A percentile compares a stretch with the other conserved stretches of the same genome.
Conservation (phyloP, 1,284 basidiomycete genomes). For the Papiliotrema nemorosa region DNA sequence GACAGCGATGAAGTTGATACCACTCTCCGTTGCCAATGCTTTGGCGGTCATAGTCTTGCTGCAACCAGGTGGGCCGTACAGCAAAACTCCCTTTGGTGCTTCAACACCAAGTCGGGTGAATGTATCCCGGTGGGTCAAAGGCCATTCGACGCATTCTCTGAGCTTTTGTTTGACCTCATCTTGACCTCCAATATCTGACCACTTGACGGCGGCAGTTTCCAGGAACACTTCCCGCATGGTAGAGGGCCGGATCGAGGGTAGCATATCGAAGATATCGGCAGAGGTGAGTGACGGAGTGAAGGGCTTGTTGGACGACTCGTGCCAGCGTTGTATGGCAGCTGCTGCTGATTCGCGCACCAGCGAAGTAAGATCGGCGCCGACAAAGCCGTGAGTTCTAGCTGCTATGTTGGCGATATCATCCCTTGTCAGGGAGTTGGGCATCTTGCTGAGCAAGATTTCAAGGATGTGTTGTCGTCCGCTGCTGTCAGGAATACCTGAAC, state of each 20-base stretch:
- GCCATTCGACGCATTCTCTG: constrained; percentile 91
- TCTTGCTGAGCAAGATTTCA: constrained; percentile 70
- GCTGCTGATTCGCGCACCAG: constrained; percentile 92
- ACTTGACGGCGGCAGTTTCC: constrained; percentile 77
- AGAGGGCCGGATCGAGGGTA: constrained; percentile 80
- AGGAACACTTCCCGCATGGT: constrained; percentile 91
- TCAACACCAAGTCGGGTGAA: constrained; percentile 83
- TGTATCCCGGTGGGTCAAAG: constrained; percentile 75
- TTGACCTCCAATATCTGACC: constrained; percentile 88
- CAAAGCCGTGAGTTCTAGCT: constrained; percentile 86
- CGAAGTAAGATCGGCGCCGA: constrained; percentile 90
- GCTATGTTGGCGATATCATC: constrained; percentile 67
- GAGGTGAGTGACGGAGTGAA: constrained; percentile 53
- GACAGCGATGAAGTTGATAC: constrained; percentile 95
- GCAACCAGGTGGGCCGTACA: constrained; percentile 97
- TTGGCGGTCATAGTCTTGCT: constrained; percentile 94
- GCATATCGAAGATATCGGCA: constrained; percentile 65
- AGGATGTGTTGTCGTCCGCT: constrained; percentile 79
- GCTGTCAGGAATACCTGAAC: constrained; percentile 78
- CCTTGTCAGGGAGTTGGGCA: constrained; percentile 67
- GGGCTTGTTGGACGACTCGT: constrained; percentile 40
- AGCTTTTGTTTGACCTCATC: constrained; percentile 72
- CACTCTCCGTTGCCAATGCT: constrained; percentile 90
- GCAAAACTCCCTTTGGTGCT: constrained; percentile 82
- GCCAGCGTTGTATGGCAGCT: constrained; percentile 78